A percentile compares a stretch with the other conserved stretches of the same genome.
These are phyloP conservation scores for Xylaria castorea DNA, from an alignment of 495 filamentous ascomycete genomes.

Conservation along the genomic window DNA sequence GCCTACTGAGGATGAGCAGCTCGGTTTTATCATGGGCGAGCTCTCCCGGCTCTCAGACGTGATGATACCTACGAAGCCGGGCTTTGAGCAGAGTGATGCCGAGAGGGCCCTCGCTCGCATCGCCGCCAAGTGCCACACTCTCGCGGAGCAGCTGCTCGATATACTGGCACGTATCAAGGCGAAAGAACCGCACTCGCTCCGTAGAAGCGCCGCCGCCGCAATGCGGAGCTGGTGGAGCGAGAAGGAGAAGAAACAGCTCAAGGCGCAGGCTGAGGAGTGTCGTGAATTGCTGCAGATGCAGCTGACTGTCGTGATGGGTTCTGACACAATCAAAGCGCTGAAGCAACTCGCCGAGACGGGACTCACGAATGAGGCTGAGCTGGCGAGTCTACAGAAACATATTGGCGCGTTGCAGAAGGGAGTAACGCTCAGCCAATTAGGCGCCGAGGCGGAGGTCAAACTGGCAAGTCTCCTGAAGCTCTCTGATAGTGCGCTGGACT, in stretches of 20 bases:
- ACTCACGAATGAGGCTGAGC: neutral
- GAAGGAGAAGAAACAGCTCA: constrained; percentile 1
- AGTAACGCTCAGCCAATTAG: neutral
- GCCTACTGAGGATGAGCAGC: constrained; percentile 8
- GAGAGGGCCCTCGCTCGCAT: neutral
- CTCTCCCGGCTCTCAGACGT: neutral
- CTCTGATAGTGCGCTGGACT: constrained; percentile 3
- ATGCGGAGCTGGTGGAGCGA: neutral
- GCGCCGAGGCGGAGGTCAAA: neutral
- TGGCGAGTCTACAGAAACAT: constrained; percentile 6
- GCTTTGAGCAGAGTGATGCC: neutral
- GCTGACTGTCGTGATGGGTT: neutral
- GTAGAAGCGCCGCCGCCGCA: neutral
- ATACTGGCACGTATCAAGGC: neutral
- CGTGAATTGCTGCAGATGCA: constrained; percentile 1
- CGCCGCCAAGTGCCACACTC: neutral
- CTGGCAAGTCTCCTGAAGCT: neutral
- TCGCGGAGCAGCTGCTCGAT: neutral
- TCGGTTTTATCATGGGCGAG: neutral
- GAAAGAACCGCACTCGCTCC: neutral
- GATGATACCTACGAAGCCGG: neutral
- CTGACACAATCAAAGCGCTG: neutral
- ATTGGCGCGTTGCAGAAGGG: neutral
- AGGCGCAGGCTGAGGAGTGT: neutral
- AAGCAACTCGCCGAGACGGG: constrained; percentile 4